Percentiles rank a stretch among this genome's conserved stretches.
Evolutionary conservation across 2,329 filamentous ascomycete species (phyloP).

Genomic region (Phialemonium atrogriseum): DNA sequence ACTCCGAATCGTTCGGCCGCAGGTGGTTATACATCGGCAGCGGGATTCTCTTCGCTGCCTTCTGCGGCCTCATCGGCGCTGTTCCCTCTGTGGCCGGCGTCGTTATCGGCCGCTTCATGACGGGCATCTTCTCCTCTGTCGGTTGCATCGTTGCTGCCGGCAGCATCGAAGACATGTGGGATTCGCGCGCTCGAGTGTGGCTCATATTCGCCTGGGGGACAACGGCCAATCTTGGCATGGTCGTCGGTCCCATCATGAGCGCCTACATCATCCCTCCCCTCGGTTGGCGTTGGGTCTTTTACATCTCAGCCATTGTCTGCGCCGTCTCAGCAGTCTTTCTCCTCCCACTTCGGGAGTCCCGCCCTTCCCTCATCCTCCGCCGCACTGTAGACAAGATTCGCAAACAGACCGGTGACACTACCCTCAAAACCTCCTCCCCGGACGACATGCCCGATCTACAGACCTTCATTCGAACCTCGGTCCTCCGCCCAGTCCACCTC

Average conservation of each 20-base stretch:
- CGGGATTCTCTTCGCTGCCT: conserved; percentile 5
- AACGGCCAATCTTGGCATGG: background rate
- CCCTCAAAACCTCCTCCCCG: background rate
- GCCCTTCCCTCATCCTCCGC: background rate
- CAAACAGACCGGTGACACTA: background rate
- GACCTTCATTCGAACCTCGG: conserved; percentile 5
- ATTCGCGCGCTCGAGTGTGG: conserved; percentile 11
- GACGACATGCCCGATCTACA: conserved; percentile 1
- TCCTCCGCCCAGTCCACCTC: conserved; percentile 2
- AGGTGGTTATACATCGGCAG: background rate
- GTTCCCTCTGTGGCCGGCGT: conserved; percentile 8
- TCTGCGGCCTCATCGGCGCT: conserved; percentile 5
- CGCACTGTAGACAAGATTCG: background rate
- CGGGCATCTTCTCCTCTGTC: conserved; percentile 3
- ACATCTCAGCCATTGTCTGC: background rate
- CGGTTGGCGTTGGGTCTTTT: background rate
- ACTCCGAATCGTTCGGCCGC: background rate
- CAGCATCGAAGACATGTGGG: conserved; percentile 1
- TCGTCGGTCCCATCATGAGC: background rate
- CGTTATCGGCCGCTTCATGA: conserved; percentile 10
- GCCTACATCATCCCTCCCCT: background rate
- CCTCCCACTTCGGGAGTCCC: background rate
- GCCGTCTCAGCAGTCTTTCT: background rate
- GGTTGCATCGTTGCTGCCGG: background rate
- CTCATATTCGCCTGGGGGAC: conserved; percentile 8